Conservation (phyloP, 2,329 filamentous ascomycete species). For the Thielaviopsis populi region DNA sequence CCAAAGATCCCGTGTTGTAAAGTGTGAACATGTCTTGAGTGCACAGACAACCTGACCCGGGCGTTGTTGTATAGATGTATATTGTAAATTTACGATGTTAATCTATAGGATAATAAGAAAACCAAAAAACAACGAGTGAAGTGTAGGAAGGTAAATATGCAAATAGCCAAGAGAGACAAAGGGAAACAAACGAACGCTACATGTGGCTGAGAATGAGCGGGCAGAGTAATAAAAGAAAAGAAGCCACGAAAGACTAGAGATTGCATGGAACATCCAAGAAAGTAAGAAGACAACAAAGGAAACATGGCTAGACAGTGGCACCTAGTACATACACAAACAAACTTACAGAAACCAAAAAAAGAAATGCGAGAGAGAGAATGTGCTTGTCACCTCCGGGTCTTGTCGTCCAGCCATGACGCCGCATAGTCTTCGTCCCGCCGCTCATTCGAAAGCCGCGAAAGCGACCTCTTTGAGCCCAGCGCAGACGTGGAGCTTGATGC, state of each 20-base stretch:
- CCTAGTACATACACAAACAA: conserved; percentile 1
- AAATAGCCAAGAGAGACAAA: too few relatives aligned
- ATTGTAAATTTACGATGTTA: too few relatives aligned
- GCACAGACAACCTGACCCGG: too few relatives aligned
- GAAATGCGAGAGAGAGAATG: neutral
- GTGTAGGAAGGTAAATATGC: too few relatives aligned
- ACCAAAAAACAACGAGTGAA: too few relatives aligned
- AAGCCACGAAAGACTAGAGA: neutral
- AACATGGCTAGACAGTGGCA: neutral
- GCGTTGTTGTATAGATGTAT: too few relatives aligned
- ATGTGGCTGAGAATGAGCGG: neutral
- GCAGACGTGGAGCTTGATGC: neutral
- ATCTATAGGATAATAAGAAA: too few relatives aligned
- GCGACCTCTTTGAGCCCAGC: conserved; percentile 9
- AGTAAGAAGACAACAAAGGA: neutral
- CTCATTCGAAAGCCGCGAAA: conserved; percentile 12
- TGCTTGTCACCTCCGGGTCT: neutral
- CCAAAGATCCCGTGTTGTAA: too few relatives aligned
- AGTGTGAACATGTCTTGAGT: too few relatives aligned
- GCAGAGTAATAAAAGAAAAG: neutral
- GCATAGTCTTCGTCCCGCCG: conserved; percentile 5
- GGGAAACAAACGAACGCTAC: neutral
- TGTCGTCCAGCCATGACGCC: conserved; percentile 5
- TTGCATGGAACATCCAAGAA: neutral
- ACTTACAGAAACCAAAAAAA: conserved; percentile 5